These are phyloP conservation scores for Stevia rebaudiana DNA, from an alignment of 140 eudicot species.

Conservation along the genomic window DNA sequence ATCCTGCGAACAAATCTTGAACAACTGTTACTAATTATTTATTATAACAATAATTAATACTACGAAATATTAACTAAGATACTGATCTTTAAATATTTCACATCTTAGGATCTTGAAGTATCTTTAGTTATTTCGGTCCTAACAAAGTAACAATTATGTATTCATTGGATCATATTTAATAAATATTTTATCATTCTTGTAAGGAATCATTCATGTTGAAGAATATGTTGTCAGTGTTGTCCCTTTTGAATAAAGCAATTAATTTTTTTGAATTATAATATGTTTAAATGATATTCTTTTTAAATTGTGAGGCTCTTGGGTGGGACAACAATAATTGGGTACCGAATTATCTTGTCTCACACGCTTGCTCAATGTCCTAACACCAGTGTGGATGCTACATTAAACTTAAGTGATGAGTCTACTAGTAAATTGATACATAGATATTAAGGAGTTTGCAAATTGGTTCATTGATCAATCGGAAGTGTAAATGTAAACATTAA, in stretches of 20 bases:
- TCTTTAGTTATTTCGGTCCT: too few relatives aligned
- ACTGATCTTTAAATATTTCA: too few relatives aligned
- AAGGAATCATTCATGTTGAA: constrained; percentile 15
- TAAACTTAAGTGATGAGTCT: background rate
- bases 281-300: constrained; percentile 21
- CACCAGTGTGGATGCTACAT: constrained; percentile 3
- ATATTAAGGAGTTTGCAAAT: too few relatives aligned
- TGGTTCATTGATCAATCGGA: too few relatives aligned
- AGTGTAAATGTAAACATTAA: too few relatives aligned
- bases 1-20: too few relatives aligned
- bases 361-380: background rate
- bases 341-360: constrained; percentile 20
- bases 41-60: too few relatives aligned
- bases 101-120: too few relatives aligned
- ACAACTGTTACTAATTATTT: too few relatives aligned
- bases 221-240: constrained; percentile 23
- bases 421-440: background rate
- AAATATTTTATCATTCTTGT: background rate
- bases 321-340: constrained; percentile 23
- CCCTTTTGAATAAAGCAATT: constrained; percentile 23
- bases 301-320: constrained; percentile 23
- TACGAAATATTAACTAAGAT: too few relatives aligned
- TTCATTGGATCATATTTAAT: constrained; percentile 13
- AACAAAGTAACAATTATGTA: background rate
- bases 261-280: constrained; percentile 3